Evolutionary conservation across 1,284 basidiomycete species (phyloP), one percentile per base, ranked within the genome.

Genomic region (Boletus mariae): DNA sequence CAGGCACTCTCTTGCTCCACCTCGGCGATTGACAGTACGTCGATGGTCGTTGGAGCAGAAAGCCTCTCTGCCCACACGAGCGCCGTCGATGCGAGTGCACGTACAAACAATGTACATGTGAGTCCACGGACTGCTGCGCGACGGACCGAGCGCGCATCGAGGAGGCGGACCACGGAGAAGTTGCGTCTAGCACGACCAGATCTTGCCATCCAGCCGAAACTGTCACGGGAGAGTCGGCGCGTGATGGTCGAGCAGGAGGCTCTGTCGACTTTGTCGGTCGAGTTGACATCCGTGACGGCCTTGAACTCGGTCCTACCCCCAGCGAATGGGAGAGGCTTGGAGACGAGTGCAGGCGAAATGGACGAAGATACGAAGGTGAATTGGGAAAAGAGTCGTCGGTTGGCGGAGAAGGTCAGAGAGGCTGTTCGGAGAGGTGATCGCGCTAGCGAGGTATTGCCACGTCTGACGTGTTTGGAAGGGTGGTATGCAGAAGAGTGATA

Each of bases 101-200:
- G 2, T 5, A 3, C 40, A 8, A 13, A 4, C 12, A 34, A 45
- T 5, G 40, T 2, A 11, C 52, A 32, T n/a, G 37, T 53, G 2
- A 65, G 54, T 28, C 54, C 65, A 38, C 57, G 55, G 47, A 66
- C 50, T 5, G 61, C 57, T 15, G 51, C 55, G 32, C 60, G 59
- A 11, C 60, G 57, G 12, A 56, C 54, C 1, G 49, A 57, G 45
- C 61, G 63, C 4, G 60, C 59, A 4, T 53, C 64, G 34, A 60
- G 60, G 17, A 59, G 38, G 23, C 56, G 45, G 20, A 63, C 69
- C 40, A 68, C 63, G 5, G 64, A 70, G 37, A 66, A 56, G 47
- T 46, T 73, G 42, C 58, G 61, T 11, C 53, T 57, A 2, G 71
- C 69, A 20, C 57, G 68, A 35, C 70, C 71, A 1, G 64, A 71